These are phyloP conservation scores for Taiwanofungus camphoratus DNA, from an alignment of 1,284 basidiomycete species.

Conservation along the genomic window DNA sequence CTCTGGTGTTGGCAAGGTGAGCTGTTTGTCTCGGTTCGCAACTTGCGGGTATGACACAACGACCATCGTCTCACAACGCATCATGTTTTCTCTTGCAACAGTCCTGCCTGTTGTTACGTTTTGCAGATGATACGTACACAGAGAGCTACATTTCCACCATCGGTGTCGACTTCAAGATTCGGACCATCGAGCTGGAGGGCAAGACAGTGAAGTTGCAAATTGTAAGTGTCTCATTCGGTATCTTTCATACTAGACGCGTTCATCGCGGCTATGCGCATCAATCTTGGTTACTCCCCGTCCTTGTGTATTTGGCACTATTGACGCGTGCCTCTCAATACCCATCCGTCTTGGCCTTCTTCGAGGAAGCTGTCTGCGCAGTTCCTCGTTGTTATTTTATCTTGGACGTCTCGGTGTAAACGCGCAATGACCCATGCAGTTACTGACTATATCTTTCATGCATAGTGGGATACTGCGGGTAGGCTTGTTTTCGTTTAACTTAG, in stretches of 20 bases:
- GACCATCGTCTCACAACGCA: slow-evolving; percentile 1
- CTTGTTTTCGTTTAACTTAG: slow-evolving; percentile 3
- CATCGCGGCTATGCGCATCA: neutral
- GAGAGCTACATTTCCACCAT: slow-evolving; percentile 99
- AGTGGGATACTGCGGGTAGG: slow-evolving; percentile 96
- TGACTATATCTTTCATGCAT: slow-evolving; percentile 7
- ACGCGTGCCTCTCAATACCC: too few species aligned
- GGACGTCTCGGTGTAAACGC: too few species aligned
- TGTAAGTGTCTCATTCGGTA: slow-evolving; percentile 50
- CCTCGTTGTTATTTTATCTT: too few species aligned
- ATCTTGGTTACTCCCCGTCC: too few species aligned
- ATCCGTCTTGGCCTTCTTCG: too few species aligned
- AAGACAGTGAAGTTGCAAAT: slow-evolving; percentile 99
- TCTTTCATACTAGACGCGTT: neutral
- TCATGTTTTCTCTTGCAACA: slow-evolving; percentile 31
- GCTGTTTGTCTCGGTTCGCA: slow-evolving; percentile 18
- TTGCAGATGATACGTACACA: slow-evolving; percentile 99
- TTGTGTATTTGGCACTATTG: too few species aligned
- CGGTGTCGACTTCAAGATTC: slow-evolving; percentile 99
- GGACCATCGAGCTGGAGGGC: slow-evolving; percentile 98
- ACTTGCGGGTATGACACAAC: neutral
- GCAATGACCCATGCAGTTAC: too few species aligned
- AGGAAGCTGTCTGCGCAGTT: too few species aligned
- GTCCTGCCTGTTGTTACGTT: slow-evolving; percentile 97
- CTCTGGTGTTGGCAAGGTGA: slow-evolving; percentile 95